Conservation (phyloP, 371 early-diverging fungal genomes). For the Mortierella sp. region DNA sequence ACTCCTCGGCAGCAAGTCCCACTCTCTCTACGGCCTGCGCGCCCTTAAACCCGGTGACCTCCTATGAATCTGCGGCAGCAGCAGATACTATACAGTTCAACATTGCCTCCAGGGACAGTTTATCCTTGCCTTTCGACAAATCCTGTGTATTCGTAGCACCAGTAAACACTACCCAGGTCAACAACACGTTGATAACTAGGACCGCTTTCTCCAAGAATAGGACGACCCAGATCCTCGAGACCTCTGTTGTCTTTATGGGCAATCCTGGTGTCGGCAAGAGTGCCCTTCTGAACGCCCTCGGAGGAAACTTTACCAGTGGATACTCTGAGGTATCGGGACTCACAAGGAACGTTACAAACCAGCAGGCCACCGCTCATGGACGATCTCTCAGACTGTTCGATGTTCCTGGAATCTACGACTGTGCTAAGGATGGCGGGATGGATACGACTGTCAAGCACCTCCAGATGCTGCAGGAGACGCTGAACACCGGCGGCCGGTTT, state of each 20-base stretch:
- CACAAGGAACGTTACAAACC: background rate
- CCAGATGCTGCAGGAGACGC: background rate
- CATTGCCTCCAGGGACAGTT: too few species aligned
- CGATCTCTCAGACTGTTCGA: background rate
- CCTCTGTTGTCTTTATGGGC: background rate
- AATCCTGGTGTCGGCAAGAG: constrained; percentile 18
- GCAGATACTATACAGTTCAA: too few species aligned
- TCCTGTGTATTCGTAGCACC: too few species aligned
- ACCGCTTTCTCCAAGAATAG: background rate
- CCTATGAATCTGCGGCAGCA: too few species aligned
- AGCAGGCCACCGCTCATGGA: background rate
- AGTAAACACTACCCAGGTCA: too few species aligned
- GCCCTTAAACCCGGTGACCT: too few species aligned
- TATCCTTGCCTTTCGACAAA: too few species aligned
- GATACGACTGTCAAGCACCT: background rate
- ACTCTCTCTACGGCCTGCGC: too few species aligned
- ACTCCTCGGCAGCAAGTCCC: too few species aligned
- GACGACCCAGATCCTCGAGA: background rate
- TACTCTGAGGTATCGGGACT: background rate
- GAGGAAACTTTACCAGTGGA: background rate
- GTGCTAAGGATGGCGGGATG: background rate
- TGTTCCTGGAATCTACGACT: constrained; percentile 9
- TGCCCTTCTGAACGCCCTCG: background rate
- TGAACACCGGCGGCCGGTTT: background rate
- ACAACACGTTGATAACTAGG: too few species aligned